These are phyloP conservation scores for Cenchrus purpureus DNA, from an alignment of 176 grass and related monocot genomes.

Conservation along the genomic window DNA sequence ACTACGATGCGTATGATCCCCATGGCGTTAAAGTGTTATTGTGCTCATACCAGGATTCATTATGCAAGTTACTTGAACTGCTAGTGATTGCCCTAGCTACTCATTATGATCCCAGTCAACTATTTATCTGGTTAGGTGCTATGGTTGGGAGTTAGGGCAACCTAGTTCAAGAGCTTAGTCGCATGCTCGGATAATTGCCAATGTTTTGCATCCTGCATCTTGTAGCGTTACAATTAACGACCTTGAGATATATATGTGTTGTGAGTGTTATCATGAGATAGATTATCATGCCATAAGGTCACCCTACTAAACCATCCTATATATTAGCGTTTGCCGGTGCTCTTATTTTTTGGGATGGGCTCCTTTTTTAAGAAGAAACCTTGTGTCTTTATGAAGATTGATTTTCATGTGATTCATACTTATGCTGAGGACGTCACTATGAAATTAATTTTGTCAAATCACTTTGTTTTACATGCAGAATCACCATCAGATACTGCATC, in stretches of 20 bases:
- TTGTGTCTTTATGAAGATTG: too few species aligned
- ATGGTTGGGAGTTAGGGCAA: slow-evolving; percentile 1
- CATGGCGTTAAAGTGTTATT: slow-evolving; percentile 7
- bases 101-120: not conserved
- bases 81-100: not conserved
- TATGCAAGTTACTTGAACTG: not conserved
- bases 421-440: not conserved
- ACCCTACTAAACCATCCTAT: not conserved
- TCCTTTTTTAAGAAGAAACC: too few species aligned
- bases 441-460: slow-evolving; percentile 36
- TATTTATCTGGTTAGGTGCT: not conserved
- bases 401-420: not conserved
- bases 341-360: too few species aligned
- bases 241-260: not conserved
- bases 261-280: not conserved
- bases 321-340: not conserved
- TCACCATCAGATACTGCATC: slow-evolving; percentile 52
- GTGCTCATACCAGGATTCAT: slow-evolving; percentile 15
- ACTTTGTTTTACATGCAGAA: slow-evolving; percentile 52
- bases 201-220: not conserved
- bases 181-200: not conserved
- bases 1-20: slow-evolving; percentile 7
- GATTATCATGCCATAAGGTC: not conserved
- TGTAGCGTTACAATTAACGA: not conserved
- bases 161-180: not conserved